Percentiles rank a stretch among this genome's conserved stretches.
These are phyloP conservation scores for Diplodia mutila DNA, from an alignment of 2,329 filamentous ascomycete species.

Conservation along the genomic window DNA sequence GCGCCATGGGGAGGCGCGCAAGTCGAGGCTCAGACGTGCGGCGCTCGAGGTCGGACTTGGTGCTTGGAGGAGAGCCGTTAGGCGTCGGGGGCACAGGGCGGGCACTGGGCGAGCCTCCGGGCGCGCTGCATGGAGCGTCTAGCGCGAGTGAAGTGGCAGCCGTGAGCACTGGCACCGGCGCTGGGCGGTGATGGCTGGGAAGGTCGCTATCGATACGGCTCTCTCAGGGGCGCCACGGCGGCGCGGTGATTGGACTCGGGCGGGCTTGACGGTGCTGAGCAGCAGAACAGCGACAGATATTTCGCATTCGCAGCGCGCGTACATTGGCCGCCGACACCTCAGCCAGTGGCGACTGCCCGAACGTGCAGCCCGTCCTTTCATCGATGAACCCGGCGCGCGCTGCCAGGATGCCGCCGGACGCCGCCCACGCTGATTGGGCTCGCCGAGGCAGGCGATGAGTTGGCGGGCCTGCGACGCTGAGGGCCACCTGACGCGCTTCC, in stretches of 20 bases:
- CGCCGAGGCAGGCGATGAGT: neutral
- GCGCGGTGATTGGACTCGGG: constrained; percentile 17
- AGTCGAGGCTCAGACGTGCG: constrained; percentile 21
- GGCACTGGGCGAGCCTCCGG: constrained; percentile 1
- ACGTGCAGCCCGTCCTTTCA: constrained; percentile 4
- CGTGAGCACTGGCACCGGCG: neutral
- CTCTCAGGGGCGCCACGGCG: constrained; percentile 6
- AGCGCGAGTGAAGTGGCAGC: constrained; percentile 18
- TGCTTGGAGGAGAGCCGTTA: neutral
- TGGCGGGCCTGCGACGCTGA: neutral
- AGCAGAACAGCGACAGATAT: constrained; percentile 20
- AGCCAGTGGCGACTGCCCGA: constrained; percentile 17
- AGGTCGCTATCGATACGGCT: constrained; percentile 14
- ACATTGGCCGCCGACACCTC: constrained; percentile 17
- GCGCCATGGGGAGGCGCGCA: constrained; percentile 31
- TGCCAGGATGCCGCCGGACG: neutral
- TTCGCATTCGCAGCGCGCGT: constrained; percentile 1
- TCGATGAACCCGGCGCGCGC: neutral
- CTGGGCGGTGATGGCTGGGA: neutral
- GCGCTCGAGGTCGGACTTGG: constrained; percentile 21
- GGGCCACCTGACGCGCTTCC: constrained; percentile 20
- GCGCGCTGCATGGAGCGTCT: constrained; percentile 16
- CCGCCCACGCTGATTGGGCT: neutral
- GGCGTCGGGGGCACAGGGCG: neutral
- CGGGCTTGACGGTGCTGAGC: neutral